These are phyloP conservation scores for Willaertia magna DNA, from an alignment of 208 protist species.

Conservation along the genomic window DNA sequence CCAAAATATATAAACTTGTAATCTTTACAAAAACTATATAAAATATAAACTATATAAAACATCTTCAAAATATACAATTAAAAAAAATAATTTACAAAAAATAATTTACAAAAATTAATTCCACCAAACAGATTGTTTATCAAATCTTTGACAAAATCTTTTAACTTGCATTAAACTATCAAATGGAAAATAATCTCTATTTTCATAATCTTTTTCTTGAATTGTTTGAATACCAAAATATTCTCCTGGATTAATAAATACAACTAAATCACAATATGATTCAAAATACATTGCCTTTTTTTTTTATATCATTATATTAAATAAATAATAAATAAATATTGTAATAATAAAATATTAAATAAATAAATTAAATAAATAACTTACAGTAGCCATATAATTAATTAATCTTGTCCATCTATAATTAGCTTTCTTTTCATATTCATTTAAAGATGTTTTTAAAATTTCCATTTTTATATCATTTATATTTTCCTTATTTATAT, in stretches of 20 bases:
- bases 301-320: too few relatives aligned
- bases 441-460: too few relatives aligned
- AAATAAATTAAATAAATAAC: too few relatives aligned
- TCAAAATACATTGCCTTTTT: constrained; percentile 3
- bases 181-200: neutral
- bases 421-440: neutral
- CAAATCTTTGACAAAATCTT: neutral
- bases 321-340: too few relatives aligned
- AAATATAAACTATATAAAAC: too few relatives aligned
- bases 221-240: neutral
- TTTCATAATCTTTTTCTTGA: neutral
- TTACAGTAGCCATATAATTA: neutral
- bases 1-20: too few relatives aligned
- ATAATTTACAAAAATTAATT: neutral
- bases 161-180: neutral
- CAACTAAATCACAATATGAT: neutral
- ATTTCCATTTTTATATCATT: neutral
- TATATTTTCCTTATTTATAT: neutral
- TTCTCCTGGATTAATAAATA: neutral
- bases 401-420: neutral
- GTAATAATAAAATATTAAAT: too few relatives aligned
- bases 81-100: too few relatives aligned
- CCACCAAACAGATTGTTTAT: neutral
- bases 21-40: too few relatives aligned
- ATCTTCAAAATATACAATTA: too few relatives aligned